These are phyloP conservation scores for Barbatosphaeria neglecta DNA, from an alignment of 495 filamentous ascomycete genomes.

Conservation along the genomic window DNA sequence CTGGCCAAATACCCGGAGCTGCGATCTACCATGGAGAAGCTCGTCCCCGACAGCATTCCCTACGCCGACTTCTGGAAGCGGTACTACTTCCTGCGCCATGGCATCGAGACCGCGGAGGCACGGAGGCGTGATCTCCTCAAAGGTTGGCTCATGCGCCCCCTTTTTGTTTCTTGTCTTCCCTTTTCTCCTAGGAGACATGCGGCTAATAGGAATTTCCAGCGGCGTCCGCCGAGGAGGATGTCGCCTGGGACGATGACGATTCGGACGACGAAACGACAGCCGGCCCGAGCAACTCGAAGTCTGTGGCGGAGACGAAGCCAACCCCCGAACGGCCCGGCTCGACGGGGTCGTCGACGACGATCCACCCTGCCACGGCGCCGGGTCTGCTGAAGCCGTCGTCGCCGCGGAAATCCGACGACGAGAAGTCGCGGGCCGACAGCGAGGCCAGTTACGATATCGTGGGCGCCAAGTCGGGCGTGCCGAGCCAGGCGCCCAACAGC, in stretches of 20 bases:
- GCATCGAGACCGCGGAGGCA: conserved; percentile 91
- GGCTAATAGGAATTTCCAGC: conserved; percentile 30
- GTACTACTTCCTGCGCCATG: conserved; percentile 90
- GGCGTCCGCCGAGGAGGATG: conserved; percentile 58
- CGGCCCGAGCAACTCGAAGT: conserved; percentile 13
- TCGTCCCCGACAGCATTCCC: conserved; percentile 80
- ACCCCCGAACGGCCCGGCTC: conserved; percentile 28
- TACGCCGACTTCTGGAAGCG: conserved; percentile 88
- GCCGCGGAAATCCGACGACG: conserved; percentile 71
- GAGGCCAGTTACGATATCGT: conserved; percentile 92
- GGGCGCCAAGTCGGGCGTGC: conserved; percentile 57
- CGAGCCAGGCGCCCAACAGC: conserved; percentile 61
- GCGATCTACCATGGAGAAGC: conserved; percentile 83
- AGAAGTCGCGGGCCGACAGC: conserved; percentile 73
- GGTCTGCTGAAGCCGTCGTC: conserved; percentile 45
- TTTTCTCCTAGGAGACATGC: background rate
- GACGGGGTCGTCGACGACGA: conserved; percentile 40
- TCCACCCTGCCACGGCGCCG: conserved; percentile 27
- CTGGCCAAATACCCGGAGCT: conserved; percentile 83
- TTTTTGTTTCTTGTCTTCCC: too few species aligned
- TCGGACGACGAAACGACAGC: conserved; percentile 1
- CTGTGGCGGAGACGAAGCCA: conserved; percentile 1
- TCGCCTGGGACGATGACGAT: conserved; percentile 53
- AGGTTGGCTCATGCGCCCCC: too few species aligned
- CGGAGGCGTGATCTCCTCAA: conserved; percentile 83